A percentile compares a stretch with the other conserved stretches of the same genome.
Evolutionary conservation across 371 early-diverging fungal genomes (phyloP).

Genomic region (Mucor circinelloides): DNA sequence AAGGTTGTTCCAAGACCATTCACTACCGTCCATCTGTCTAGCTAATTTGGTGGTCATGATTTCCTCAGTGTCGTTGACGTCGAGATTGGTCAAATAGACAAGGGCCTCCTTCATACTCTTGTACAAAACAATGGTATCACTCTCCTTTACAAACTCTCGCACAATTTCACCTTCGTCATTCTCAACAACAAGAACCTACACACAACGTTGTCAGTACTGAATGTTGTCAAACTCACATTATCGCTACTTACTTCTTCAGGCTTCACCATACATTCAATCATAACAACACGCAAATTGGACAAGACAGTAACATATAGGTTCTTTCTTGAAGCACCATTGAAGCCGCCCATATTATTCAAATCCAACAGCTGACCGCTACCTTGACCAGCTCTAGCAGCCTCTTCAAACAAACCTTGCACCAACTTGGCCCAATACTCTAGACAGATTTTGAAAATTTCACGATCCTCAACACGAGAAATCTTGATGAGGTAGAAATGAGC

Average conservation of each 20-base stretch:
- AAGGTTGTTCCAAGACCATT: constrained; percentile 96
- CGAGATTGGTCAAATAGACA: constrained; percentile 96
- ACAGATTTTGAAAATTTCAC: constrained; percentile 97
- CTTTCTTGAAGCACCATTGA: constrained; percentile 44
- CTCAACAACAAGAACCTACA: constrained; percentile 91
- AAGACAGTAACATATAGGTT: constrained; percentile 78
- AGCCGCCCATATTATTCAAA: constrained; percentile 37
- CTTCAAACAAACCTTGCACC: constrained; percentile 86
- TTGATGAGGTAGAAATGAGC: constrained; percentile 90
- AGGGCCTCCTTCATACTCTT: constrained; percentile 98
- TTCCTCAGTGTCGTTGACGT: constrained; percentile 87
- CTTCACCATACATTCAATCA: constrained; percentile 97
- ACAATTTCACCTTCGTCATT: constrained; percentile 99
- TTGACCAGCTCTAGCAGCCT: constrained; percentile 65
- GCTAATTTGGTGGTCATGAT: constrained; percentile 94
- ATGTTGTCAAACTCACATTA: neutral
- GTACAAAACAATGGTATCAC: constrained; percentile 97
- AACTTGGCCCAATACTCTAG: constrained; percentile 96
- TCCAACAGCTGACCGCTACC: constrained; percentile 48
- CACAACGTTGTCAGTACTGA: neutral
- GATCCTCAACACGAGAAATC: constrained; percentile 90
- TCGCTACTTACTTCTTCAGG: constrained; percentile 84
- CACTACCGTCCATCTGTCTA: constrained; percentile 90
- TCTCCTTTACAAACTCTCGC: constrained; percentile 97
- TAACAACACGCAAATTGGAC: constrained; percentile 82